Evolutionary conservation across 176 grass and related monocot genomes (phyloP), one percentile per base, ranked within the genome.

Genomic region (Carex scoparia): DNA sequence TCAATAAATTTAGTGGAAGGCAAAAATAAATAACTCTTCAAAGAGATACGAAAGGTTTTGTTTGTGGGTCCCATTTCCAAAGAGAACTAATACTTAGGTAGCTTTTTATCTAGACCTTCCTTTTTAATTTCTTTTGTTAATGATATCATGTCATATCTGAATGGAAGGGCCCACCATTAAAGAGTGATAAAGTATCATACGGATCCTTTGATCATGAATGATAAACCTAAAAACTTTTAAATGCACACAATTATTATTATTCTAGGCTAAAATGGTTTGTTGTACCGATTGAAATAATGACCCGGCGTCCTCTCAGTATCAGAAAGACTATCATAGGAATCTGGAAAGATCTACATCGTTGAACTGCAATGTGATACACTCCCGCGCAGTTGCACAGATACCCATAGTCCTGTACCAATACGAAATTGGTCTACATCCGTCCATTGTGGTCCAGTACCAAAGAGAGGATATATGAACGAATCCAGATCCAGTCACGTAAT

Each of bases 101-200:
- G 54, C 61, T 79, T 66, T 65, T 61, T 66, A 65, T 65, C 62
- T 68, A 65, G 58, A 60, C 62, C 30, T 78, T 10, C 13, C 27
- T 78, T 78, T 78, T 78, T 75, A 32, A 76, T 76, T 37, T 56
- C 51, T 83, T 83, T 83, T 64, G 61, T 19, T 69, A 83, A 83
- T 83, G 64, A 83, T 83, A 69, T 56, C 13, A 80, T 81, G 28
- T 81, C 81, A 83, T 69, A 83, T 83, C 62, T 31, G 6, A 83
- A 32, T 69, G 49, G 40, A 69, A 83, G 63, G 61, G 2, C 42
- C 81, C 81, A 48, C 63, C 63, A 83, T 66, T 79, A 57, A 57
- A 79, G 30, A 33, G 51, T 79, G 30, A 79, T 83, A 69, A 82
- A 83, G 63, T 83, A 56, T 56, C 12, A 32, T 66, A 83, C 11